Evolutionary conservation across 495 filamentous ascomycete genomes (phyloP).

Genomic region (Hypoxylon fuscum): DNA sequence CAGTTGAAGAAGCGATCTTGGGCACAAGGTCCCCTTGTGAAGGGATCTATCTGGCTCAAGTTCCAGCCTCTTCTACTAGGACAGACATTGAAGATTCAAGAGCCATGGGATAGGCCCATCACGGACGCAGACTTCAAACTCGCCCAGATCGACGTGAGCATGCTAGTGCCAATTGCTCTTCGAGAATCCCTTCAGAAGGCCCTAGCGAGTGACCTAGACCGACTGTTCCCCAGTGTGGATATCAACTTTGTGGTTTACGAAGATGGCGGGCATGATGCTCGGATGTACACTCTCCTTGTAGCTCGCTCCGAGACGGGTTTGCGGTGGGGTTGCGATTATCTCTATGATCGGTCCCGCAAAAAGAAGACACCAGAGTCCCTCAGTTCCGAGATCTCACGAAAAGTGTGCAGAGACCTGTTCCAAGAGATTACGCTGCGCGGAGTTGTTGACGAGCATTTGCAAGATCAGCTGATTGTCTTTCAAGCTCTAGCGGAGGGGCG

Average conservation of each 20-base stretch:
- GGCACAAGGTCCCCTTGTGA: slow-evolving; percentile 63
- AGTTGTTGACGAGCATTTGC: slow-evolving; percentile 73
- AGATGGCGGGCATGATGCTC: slow-evolving; percentile 66
- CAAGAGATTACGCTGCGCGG: slow-evolving; percentile 64
- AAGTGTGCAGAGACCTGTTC: slow-evolving; percentile 66
- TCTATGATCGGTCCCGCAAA: slow-evolving; percentile 56
- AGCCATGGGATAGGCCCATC: slow-evolving; percentile 42
- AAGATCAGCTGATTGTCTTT: slow-evolving; percentile 85
- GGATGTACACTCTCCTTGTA: slow-evolving; percentile 77
- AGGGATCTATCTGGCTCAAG: slow-evolving; percentile 68
- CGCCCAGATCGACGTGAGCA: slow-evolving; percentile 67
- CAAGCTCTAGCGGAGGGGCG: slow-evolving; percentile 73
- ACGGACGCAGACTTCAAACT: slow-evolving; percentile 49
- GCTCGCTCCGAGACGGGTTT: slow-evolving; percentile 70
- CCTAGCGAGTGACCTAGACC: slow-evolving; percentile 47
- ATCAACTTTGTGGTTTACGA: slow-evolving; percentile 61
- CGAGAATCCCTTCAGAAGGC: slow-evolving; percentile 51
- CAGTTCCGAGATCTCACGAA: slow-evolving; percentile 51
- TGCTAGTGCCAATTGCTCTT: slow-evolving; percentile 59
- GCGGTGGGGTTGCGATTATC: slow-evolving; percentile 72
- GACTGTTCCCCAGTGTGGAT: slow-evolving; percentile 56
- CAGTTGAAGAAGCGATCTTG: slow-evolving; percentile 71
- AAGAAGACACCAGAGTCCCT: slow-evolving; percentile 54
- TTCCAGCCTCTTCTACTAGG: slow-evolving; percentile 62
- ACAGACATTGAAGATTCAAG: slow-evolving; percentile 56